These are phyloP conservation scores for Populus euphratica DNA, from an alignment of 345 rosid species.

Conservation along the genomic window DNA sequence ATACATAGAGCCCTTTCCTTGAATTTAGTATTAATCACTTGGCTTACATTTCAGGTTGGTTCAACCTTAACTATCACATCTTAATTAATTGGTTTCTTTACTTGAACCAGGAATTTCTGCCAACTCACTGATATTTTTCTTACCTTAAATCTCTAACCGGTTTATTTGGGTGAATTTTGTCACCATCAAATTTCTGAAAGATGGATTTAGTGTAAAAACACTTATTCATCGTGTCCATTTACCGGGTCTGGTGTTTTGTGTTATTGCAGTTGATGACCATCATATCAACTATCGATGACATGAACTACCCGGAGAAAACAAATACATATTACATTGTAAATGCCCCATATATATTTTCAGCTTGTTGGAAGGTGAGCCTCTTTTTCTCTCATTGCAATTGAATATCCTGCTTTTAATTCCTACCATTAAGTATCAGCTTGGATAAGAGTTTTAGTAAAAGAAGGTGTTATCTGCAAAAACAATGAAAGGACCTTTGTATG, in stretches of 20 bases:
- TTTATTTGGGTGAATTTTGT: neutral
- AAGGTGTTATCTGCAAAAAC: neutral
- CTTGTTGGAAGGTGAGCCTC: conserved; percentile 77
- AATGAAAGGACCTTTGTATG: neutral
- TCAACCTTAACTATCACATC: neutral
- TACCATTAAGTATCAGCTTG: neutral
- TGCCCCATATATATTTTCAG: conserved; percentile 86
- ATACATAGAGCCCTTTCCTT: neutral
- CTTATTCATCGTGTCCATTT: neutral
- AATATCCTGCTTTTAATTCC: neutral
- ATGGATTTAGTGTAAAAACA: neutral
- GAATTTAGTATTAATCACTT: neutral
- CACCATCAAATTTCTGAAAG: neutral
- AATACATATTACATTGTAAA: conserved; percentile 79
- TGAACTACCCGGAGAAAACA: conserved; percentile 97
- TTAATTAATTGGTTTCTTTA: neutral
- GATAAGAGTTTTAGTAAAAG: neutral
- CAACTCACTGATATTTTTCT: neutral
- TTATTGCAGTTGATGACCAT: conserved; percentile 75
- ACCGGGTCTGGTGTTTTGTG: neutral
- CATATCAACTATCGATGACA: conserved; percentile 80
- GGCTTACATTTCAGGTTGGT: neutral
- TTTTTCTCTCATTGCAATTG: neutral
- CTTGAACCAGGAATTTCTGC: neutral
- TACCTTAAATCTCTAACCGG: neutral